Evolutionary conservation across 1,139 yeast species (phyloP).

Genomic region (Blastobotrys buckinghamii): DNA sequence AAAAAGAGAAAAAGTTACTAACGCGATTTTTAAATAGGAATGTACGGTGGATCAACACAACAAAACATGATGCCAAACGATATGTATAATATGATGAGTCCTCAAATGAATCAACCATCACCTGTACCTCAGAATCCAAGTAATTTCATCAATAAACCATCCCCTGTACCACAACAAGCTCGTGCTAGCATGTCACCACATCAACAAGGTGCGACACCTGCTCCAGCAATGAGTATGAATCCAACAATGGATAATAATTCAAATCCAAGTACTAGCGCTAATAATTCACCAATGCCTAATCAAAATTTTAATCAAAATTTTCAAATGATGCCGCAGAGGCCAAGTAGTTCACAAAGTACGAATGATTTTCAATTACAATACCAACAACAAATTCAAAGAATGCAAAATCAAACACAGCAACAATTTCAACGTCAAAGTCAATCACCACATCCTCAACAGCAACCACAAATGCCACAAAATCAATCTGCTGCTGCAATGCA

Average conservation of each 20-base stretch:
- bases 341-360: not conserved
- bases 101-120: constrained; percentile 13
- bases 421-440: not conserved
- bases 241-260: not conserved
- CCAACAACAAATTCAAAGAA: constrained; percentile 6
- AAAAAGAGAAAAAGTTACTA: not conserved
- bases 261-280: constrained; percentile 20
- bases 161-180: not conserved
- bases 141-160: not conserved
- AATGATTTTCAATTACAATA: constrained; percentile 6
- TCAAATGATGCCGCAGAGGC: constrained; percentile 3
- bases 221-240: constrained; percentile 19
- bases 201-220: constrained; percentile 17
- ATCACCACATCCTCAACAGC: constrained; percentile 1
- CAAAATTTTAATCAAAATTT: not conserved
- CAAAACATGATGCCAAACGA: constrained; percentile 1
- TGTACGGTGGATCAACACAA: not conserved
- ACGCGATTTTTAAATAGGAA: not conserved
- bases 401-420: constrained; percentile 4
- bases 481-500: constrained; percentile 8
- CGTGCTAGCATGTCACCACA: constrained; percentile 18
- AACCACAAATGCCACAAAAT: constrained; percentile 13
- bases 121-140: not conserved
- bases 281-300: constrained; percentile 17
- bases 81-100: constrained; percentile 14